Conservation (phyloP, 2,329 filamentous ascomycete species). For the Simplicillium aogashimaense region DNA sequence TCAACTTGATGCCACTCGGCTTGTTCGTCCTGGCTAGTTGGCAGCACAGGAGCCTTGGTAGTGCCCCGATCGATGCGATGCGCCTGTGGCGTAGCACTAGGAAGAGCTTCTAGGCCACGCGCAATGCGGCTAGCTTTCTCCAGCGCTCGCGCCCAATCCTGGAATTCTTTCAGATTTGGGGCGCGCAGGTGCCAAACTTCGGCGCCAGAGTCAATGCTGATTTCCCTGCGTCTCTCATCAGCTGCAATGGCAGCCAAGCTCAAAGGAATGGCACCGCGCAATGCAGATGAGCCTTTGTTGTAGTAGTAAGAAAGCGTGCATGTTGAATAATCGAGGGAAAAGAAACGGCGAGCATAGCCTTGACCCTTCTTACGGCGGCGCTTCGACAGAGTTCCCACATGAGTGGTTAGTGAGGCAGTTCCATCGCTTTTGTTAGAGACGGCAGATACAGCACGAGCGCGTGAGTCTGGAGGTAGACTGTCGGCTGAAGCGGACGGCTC, state of each 20-base stretch:
- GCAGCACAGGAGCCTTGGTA: slow-evolving; percentile 15
- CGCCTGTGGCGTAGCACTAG: slow-evolving; percentile 13
- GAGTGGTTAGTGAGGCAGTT: slow-evolving; percentile 38
- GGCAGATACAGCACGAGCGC: slow-evolving; percentile 32
- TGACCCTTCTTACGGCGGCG: slow-evolving; percentile 87
- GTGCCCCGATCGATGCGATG: slow-evolving; percentile 8
- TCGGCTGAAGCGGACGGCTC: slow-evolving; percentile 46
- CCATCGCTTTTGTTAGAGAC: slow-evolving; percentile 43
- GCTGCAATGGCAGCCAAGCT: slow-evolving; percentile 85
- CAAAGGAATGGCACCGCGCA: slow-evolving; percentile 85
- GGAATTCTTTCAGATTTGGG: slow-evolving; percentile 73
- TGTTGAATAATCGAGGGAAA: slow-evolving; percentile 89
- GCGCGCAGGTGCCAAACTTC: slow-evolving; percentile 94
- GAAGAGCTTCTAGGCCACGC: slow-evolving; percentile 35
- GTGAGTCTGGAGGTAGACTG: slow-evolving; percentile 41
- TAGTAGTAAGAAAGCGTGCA: slow-evolving; percentile 96
- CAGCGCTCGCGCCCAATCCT: slow-evolving; percentile 76
- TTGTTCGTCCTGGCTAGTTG: slow-evolving; percentile 47
- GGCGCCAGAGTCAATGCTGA: slow-evolving; percentile 92
- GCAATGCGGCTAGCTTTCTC: slow-evolving; percentile 68
- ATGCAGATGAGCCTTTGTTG: slow-evolving; percentile 82
- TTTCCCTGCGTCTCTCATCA: slow-evolving; percentile 79
- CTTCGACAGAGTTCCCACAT: slow-evolving; percentile 81
- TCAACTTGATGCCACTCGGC: slow-evolving; percentile 84
- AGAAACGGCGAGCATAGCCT: slow-evolving; percentile 86